Conservation (phyloP, 805 yeast genomes). For the Candida montana region DNA sequence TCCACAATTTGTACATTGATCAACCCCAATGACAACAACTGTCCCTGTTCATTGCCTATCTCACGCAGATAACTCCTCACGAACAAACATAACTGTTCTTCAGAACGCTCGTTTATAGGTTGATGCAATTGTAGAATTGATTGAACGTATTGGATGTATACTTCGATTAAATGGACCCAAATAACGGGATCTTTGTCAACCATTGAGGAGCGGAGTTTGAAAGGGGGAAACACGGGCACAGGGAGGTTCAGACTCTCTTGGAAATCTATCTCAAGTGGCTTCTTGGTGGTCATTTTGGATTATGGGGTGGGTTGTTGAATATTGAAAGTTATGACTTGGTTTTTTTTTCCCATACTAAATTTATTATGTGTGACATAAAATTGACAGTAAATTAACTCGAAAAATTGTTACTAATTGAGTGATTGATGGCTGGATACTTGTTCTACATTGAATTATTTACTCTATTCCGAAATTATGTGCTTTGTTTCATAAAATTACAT, state of each 20-base stretch:
- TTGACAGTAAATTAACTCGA: too few species aligned
- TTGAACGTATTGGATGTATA: slow-evolving; percentile 51
- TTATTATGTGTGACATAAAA: too few species aligned
- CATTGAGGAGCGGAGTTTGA: slow-evolving; percentile 66
- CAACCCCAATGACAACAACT: slow-evolving; percentile 63
- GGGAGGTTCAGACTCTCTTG: slow-evolving; percentile 38
- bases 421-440: too few species aligned
- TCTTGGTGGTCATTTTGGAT: background rate
- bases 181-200: slow-evolving; percentile 81
- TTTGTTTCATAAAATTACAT: too few species aligned
- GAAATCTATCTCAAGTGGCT: slow-evolving; percentile 6
- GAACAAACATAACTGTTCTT: slow-evolving; percentile 53
- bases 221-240: slow-evolving; percentile 69
- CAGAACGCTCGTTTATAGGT: slow-evolving; percentile 45
- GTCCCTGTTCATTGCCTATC: slow-evolving; percentile 53
- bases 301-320: too few species aligned
- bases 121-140: slow-evolving; percentile 29
- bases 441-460: too few species aligned
- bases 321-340: too few species aligned
- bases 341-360: too few species aligned
- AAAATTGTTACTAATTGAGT: too few species aligned
- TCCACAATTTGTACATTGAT: slow-evolving; percentile 61
- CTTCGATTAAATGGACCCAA: slow-evolving; percentile 68
- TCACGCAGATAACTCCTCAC: slow-evolving; percentile 55
- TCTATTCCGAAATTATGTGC: too few species aligned